Base-by-base conservation (phyloP, 345 rosid genomes). In the Cardamine chenopodiifolia region DNA sequence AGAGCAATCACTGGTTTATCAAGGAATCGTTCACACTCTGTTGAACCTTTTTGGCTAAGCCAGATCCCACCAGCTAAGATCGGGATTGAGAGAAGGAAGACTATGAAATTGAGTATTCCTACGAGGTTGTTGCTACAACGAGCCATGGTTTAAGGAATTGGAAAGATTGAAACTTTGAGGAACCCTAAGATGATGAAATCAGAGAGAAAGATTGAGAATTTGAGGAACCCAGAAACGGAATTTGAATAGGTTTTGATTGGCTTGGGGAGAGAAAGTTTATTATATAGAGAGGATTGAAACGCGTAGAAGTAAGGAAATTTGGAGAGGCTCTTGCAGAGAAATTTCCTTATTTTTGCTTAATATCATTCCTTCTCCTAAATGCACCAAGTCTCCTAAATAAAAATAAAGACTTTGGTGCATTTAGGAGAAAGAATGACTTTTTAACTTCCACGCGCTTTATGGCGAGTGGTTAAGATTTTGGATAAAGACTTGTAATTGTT, bases 1-100 rank as follows among this genome's bases (percentile, higher is more conserved):
- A 94, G 75, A 12, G 83, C 78, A 15, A 91, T 88, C 55, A 91
- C 67, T 0, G 98, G 97, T 40, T 81, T 86, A 71, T 94, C 98
- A 1, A 94, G 84, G 54, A 91, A 91, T 74, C 82, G 76, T 83
- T 90, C 97, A 76, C 97, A 91, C 68, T 90, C 97, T 49, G 96
- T 80, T 14, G 85, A 62, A 4, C 90, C 97, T 17, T 84, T 78
- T 54, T 83, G 80, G 14, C 89, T 82, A 1, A 94, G 85, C 98
- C 98, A 94, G 79, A 91, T 80, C 19, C 98, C 97, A 8, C 80
- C 95, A 23, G 83, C 84, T 50, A 94, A 83, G 75, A 94, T 91
- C 37, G 96, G 97, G 52, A 94, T 82, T 1, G 97, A 91, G 70
- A 88, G 85, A 13, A 91, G 73, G 79, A 94, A 90, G 11, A 93